Percentiles rank a stretch among this genome's conserved stretches.
Conservation (phyloP, 768 basidiomycete species). For the Leccinum fibrillosum region DNA sequence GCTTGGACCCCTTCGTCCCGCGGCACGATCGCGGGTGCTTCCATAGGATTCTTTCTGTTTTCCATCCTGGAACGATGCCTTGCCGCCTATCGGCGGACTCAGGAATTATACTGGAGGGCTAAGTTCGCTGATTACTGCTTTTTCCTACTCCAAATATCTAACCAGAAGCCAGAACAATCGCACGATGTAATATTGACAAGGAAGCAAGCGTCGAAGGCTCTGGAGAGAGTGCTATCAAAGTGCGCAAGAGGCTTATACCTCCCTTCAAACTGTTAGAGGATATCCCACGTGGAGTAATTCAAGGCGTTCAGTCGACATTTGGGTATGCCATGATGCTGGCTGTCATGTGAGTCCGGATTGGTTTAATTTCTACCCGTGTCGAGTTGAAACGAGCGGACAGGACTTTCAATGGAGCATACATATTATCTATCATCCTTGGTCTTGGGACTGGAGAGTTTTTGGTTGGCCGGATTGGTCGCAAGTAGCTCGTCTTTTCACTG, state of each 20-base stretch:
- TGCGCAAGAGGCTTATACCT: conserved; percentile 33
- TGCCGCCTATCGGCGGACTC: conserved; percentile 48
- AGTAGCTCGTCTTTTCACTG: neutral
- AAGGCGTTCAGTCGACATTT: conserved; percentile 59
- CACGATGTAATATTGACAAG: neutral
- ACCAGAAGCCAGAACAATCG: conserved; percentile 10
- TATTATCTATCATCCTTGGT: conserved; percentile 70
- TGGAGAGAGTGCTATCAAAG: neutral
- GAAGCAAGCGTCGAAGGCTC: neutral
- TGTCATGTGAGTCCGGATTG: conserved; percentile 56
- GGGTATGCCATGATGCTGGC: conserved; percentile 76
- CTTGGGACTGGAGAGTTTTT: conserved; percentile 70
- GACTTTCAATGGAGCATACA: conserved; percentile 80
- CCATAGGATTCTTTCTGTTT: conserved; percentile 65
- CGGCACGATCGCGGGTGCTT: conserved; percentile 74
- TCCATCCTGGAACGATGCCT: conserved; percentile 72
- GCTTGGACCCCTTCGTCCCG: conserved; percentile 63
- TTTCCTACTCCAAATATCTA: neutral
- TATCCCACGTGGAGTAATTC: conserved; percentile 63
- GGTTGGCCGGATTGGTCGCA: conserved; percentile 54
- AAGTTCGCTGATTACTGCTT: conserved; percentile 39
- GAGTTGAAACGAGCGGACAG: conserved; percentile 37
- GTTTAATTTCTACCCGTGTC: neutral
- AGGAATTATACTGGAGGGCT: conserved; percentile 56
- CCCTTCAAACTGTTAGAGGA: conserved; percentile 72